Percentiles rank a stretch among this genome's conserved stretches.
Evolutionary conservation across 352 stramenopile species (phyloP).

Genomic region (Phytophthora pistaciae): DNA sequence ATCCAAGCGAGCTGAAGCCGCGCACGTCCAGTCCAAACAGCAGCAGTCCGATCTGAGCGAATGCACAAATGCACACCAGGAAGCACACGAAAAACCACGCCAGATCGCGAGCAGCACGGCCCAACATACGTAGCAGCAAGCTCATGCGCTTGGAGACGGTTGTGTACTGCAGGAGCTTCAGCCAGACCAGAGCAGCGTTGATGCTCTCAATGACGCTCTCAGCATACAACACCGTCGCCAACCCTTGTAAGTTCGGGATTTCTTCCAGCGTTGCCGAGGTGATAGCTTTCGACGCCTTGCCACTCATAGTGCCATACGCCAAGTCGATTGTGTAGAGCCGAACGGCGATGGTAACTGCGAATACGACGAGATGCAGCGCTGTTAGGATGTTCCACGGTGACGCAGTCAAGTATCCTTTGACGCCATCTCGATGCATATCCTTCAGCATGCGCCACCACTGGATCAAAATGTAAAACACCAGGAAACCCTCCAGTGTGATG

Average conservation of each 20-base stretch:
- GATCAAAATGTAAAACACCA: slow-evolving; percentile 57
- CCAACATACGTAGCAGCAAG: slow-evolving; percentile 60
- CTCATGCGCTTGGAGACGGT: slow-evolving; percentile 74
- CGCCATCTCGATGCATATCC: slow-evolving; percentile 36
- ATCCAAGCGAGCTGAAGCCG: slow-evolving; percentile 64
- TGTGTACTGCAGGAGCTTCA: slow-evolving; percentile 76
- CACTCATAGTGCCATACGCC: slow-evolving; percentile 65
- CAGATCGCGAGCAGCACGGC: slow-evolving; percentile 60
- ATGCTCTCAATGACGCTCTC: slow-evolving; percentile 55
- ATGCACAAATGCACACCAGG: slow-evolving; percentile 64
- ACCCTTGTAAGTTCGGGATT: slow-evolving; percentile 51
- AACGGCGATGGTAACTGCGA: slow-evolving; percentile 56
- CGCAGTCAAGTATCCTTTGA: slow-evolving; percentile 37
- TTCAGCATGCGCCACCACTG: slow-evolving; percentile 51
- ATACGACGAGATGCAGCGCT: slow-evolving; percentile 50
- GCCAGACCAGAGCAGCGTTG: slow-evolving; percentile 66
- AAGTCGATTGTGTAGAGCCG: slow-evolving; percentile 65
- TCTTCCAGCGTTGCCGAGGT: slow-evolving; percentile 31
- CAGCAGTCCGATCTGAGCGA: slow-evolving; percentile 72
- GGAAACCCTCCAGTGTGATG: slow-evolving; percentile 58
- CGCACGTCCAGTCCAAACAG: slow-evolving; percentile 66
- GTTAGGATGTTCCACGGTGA: slow-evolving; percentile 56
- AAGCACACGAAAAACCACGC: slow-evolving; percentile 71
- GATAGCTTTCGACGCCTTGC: slow-evolving; percentile 34
- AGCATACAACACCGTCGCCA: slow-evolving; percentile 46